Base-by-base conservation (phyloP, 192 early-diverging fungal species). In the Coemansia sp. region DNA sequence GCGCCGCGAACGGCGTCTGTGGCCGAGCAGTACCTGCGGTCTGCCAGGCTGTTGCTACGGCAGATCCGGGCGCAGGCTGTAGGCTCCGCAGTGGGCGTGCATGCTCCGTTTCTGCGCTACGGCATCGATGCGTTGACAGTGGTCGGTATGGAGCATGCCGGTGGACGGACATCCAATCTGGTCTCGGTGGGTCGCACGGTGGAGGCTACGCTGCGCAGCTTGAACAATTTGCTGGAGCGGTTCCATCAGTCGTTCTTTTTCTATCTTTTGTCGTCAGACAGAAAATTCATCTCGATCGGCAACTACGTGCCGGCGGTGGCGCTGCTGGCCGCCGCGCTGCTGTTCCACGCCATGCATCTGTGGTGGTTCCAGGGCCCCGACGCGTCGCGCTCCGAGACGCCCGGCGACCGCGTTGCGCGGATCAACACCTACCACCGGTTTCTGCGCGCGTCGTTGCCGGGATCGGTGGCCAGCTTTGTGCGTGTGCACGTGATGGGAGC, bases 161-260 rank as follows among this genome's bases (percentile, higher is more conserved):
- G 37, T 15, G 41, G 70, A 37, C 2, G 60, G 48, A 38, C 71
- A 55, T 20, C 41, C 5, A 8, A 63, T 71, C 20, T 85, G 4
- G 60, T 55, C 5, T 53, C 67, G 4, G 35, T 80, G 9, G 85
- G 85, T 11, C 74, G 91, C n/a, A 67, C 90, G 9, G 56, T 96
- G 4, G 97, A 98, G 69, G 92, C 92, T 1, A 86, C 90, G 2
- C 75, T 95, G 69, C 90, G 94, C 65, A 92, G 90, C 68, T 83
- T 95, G 53, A 96, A 93, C 84, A 97, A 96, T 71, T 69, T 98
- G 52, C 85, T 98, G 52, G 97, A 98, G 75, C 89, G 93, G 61
- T 86, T 98, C 45, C 97, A 98, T 71, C 95, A 97, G 73, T 93
- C 95, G 43, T 98, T 94, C 81, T 98, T 96, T 85, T 96, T 97